These are phyloP conservation scores for Begonia fuchsioides DNA, from an alignment of 306 rosid genomes.

Conservation along the genomic window DNA sequence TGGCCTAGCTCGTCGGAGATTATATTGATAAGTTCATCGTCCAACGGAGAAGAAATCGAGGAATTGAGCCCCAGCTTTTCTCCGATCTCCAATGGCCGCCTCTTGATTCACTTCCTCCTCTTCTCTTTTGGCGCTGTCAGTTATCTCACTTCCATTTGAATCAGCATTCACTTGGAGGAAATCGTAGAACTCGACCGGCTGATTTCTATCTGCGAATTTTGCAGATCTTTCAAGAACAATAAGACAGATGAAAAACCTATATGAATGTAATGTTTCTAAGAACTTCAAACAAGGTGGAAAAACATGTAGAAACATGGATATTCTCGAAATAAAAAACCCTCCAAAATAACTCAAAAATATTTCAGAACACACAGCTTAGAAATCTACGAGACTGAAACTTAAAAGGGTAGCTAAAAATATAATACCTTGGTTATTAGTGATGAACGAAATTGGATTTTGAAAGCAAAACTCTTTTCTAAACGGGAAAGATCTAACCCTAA, in stretches of 20 bases:
- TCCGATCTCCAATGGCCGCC: background rate
- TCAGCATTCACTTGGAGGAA: constrained; percentile 65
- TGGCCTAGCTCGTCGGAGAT: too few relatives aligned
- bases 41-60: constrained; percentile 10
- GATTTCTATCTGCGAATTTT: constrained; percentile 33
- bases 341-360: too few relatives aligned
- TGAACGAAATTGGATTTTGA: constrained; percentile 18
- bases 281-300: background rate
- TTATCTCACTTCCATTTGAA: constrained; percentile 65
- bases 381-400: background rate
- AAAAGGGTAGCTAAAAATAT: background rate
- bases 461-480: constrained; percentile 17
- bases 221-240: background rate
- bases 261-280: background rate
- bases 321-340: too few relatives aligned
- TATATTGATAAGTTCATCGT: background rate
- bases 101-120: constrained; percentile 67
- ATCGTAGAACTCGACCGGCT: constrained; percentile 57
- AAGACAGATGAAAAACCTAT: background rate
- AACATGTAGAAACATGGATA: background rate
- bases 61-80: background rate
- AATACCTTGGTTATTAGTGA: constrained; percentile 25
- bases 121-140: constrained; percentile 44
- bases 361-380: too few relatives aligned
- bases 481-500: constrained; percentile 2